Percentiles rank a stretch among this genome's conserved stretches.
These are phyloP conservation scores for Knoxdaviesia capensis DNA, from an alignment of 2,329 filamentous ascomycete species.

Conservation along the genomic window DNA sequence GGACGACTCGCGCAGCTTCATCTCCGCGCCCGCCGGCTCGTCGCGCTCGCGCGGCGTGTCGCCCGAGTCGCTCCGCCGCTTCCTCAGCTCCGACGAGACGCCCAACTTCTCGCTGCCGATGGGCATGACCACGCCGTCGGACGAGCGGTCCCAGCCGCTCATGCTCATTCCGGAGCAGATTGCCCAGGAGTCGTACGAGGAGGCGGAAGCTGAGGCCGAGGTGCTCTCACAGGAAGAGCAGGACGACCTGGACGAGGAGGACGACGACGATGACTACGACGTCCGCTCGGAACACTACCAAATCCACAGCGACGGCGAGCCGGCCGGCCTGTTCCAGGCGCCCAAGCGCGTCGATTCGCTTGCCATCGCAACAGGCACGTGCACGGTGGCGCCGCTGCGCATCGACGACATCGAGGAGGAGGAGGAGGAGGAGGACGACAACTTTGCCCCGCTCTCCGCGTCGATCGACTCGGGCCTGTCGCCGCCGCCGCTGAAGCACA, in stretches of 20 bases:
- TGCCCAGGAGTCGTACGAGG: conserved; percentile 10
- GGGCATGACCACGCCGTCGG: conserved; percentile 2
- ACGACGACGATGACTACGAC: too few relatives aligned
- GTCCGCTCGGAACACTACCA: too few relatives aligned
- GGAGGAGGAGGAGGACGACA: conserved; percentile 38
- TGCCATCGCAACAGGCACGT: too few relatives aligned
- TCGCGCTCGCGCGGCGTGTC: conserved; percentile 26
- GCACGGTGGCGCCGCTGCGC: too few relatives aligned
- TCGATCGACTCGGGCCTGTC: conserved; percentile 26
- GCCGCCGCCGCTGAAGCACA: conserved; percentile 28
- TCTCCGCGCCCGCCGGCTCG: conserved; percentile 10
- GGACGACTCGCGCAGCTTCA: conserved; percentile 8
- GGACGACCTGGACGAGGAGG: too few relatives aligned
- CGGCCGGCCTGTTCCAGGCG: too few relatives aligned
- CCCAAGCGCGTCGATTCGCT: too few relatives aligned
- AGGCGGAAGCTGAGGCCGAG: background rate
- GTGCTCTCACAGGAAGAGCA: too few relatives aligned
- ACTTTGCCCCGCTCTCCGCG: conserved; percentile 31
- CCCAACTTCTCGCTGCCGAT: too few relatives aligned
- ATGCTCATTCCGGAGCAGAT: conserved; percentile 15
- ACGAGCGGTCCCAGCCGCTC: conserved; percentile 12
- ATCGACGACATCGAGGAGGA: conserved; percentile 6
- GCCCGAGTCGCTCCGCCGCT: conserved; percentile 31
- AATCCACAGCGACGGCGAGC: too few relatives aligned
- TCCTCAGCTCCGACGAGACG: conserved; percentile 13